These are phyloP conservation scores for Salix suchowensis DNA, from an alignment of 345 rosid genomes.

Conservation along the genomic window DNA sequence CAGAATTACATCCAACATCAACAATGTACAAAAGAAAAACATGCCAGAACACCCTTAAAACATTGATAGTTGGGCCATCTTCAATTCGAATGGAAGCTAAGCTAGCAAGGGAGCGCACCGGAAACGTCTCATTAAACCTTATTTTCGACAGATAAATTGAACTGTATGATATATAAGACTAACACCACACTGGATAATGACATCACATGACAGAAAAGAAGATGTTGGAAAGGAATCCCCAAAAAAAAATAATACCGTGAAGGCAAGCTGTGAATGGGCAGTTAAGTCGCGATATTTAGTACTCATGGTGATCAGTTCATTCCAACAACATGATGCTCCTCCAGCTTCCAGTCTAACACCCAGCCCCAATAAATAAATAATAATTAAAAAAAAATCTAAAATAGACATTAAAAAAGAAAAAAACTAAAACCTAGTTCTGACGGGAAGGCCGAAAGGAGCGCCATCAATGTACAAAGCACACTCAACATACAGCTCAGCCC, in stretches of 20 bases:
- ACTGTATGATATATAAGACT: not conserved
- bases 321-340: slow-evolving; percentile 83
- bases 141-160: too few species aligned
- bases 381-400: not conserved
- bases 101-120: too few species aligned
- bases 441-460: slow-evolving; percentile 86
- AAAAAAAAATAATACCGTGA: slow-evolving; percentile 49
- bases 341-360: slow-evolving; percentile 72
- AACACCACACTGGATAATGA: not conserved
- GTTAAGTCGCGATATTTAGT: slow-evolving; percentile 91
- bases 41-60: not conserved
- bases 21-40: not conserved
- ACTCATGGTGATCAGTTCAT: slow-evolving; percentile 74
- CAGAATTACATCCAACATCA: not conserved
- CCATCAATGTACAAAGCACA: slow-evolving; percentile 87
- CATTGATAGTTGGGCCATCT: not conserved
- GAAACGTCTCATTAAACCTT: too few species aligned
- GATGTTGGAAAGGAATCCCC: not conserved
- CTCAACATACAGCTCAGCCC: slow-evolving; percentile 72
- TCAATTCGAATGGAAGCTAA: too few species aligned
- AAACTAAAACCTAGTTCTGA: slow-evolving; percentile 59
- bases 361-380: not conserved
- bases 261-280: slow-evolving; percentile 77
- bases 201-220: not conserved
- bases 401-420: not conserved